These are phyloP conservation scores for Filobasidium floriforme DNA, from an alignment of 768 basidiomycete genomes.

Conservation along the genomic window DNA sequence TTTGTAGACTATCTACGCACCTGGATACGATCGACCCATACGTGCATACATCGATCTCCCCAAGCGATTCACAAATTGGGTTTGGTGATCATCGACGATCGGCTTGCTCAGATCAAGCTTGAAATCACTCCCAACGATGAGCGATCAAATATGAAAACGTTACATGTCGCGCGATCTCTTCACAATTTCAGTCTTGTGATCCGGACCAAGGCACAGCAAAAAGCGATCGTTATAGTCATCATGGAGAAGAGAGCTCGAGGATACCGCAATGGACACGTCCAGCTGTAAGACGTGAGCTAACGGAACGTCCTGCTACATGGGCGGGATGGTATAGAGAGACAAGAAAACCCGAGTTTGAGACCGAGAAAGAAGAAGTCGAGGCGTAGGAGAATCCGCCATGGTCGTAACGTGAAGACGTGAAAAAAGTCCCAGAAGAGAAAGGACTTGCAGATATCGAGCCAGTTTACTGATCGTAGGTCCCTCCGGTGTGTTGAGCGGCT, in stretches of 20 bases:
- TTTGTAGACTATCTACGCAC: no score
- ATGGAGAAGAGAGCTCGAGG: neutral
- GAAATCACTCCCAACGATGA: no score
- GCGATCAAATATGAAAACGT: no score
- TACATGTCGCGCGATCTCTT: no score
- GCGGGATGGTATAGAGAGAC: neutral
- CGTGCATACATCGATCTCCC: no score
- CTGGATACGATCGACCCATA: no score
- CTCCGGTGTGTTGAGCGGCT: constrained; percentile 19
- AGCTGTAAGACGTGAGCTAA: neutral
- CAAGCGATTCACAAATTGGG: no score
- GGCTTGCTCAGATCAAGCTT: no score
- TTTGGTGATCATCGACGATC: no score
- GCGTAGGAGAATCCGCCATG: neutral
- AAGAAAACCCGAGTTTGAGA: neutral
- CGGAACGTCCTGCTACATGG: neutral
- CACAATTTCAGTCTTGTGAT: no score
- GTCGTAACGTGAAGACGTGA: constrained; percentile 4
- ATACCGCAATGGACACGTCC: neutral
- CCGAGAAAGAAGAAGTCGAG: neutral
- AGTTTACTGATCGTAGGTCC: constrained; percentile 9
- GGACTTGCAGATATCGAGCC: neutral
- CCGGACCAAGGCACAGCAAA: neutral
- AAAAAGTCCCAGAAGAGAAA: neutral
- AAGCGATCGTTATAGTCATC: constrained; percentile 7